phyloP scores from a whole-genome alignment of 106 monocot genomes.

The Dendrobium huoshanense region DNA sequence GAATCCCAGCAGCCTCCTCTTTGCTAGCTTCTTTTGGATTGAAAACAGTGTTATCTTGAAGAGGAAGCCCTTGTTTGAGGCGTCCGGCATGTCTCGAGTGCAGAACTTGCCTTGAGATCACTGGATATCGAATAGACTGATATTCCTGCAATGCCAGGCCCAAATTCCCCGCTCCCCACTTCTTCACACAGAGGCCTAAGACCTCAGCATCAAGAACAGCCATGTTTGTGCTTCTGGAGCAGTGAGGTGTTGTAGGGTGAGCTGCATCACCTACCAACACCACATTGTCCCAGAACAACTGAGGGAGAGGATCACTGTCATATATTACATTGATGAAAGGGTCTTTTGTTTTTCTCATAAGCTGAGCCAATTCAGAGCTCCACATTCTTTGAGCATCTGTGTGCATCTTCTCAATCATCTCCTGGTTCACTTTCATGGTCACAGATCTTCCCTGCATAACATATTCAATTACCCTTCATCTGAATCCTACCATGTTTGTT shows the following conservation, averaged over 20 bases:
- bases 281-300: conserved; percentile 49
- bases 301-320: conserved; percentile 64
- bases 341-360: conserved; percentile 48
- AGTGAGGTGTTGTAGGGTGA: too few species aligned
- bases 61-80: conserved; percentile 54
- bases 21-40: conserved; percentile 19
- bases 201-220: conserved; percentile 37
- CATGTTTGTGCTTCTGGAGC: conserved; percentile 46
- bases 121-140: conserved; percentile 46
- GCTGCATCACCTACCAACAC: conserved; percentile 78
- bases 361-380: conserved; percentile 38
- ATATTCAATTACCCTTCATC: background rate
- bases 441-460: conserved; percentile 46
- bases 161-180: conserved; percentile 13
- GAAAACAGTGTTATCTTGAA: conserved; percentile 23
- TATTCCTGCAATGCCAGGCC: conserved; percentile 44
- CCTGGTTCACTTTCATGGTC: conserved; percentile 37
- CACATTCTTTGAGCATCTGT: conserved; percentile 44
- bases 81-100: conserved; percentile 54
- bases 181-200: conserved; percentile 12
- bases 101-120: conserved; percentile 60
- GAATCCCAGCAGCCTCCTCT: conserved; percentile 25
- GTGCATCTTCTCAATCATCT: conserved; percentile 44
- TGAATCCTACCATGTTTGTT: background rate
- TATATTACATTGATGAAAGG: conserved; percentile 78